Evolutionary conservation across 1,284 basidiomycete species (phyloP), one percentile per base, ranked within the genome.

Genomic region (Singerocomus inundabilis): DNA sequence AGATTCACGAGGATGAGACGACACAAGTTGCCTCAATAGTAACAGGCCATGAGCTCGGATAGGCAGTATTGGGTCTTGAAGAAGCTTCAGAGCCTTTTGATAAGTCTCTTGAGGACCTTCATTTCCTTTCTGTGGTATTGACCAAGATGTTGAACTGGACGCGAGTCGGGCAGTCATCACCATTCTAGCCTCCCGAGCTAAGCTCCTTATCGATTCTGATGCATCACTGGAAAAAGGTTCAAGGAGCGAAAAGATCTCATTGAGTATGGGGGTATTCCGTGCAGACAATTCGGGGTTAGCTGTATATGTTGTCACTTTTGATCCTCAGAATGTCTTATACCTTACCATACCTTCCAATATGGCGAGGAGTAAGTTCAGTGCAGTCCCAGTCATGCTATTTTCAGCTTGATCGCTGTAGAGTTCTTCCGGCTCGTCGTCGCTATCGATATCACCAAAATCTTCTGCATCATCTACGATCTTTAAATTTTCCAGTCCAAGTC

Each of bases 11-110:
- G 54, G 43, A 49, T 53, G 56, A n/a, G 73, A 70, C 5, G 77
- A 72, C 15, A 92, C 82, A 25, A 95, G 79, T 57, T 90, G 80
- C 40, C 88, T 84, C n/a, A 97, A 77, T 21, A 93, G 75, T 30
- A 91, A 74, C 4, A 97, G 75, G 1, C 96, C 96, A 66, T 98
- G 94, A 0, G 93, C 95, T 39, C 95, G 86, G 16, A 99, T 92
- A n/a, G 96, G 96, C 10, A 98, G 76, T 36, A 96, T 84, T 0
- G 92, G 88, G 68, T 99, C 96, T 68, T 95, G 89, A 5, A 98
- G 73, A 21, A 96, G 79, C 57, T 84, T 88, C 12, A 98, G 73
- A 1, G 94, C 93, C 56, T 91, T 88, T 61, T 92, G 91, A 66
- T 98, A 98, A 6, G 76, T 81, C 47, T 82, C 81, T 46, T 82